Percentiles rank a stretch among this genome's conserved stretches.
Evolutionary conservation across 257 asterid species (phyloP).

Genomic region (Catharanthus roseus): DNA sequence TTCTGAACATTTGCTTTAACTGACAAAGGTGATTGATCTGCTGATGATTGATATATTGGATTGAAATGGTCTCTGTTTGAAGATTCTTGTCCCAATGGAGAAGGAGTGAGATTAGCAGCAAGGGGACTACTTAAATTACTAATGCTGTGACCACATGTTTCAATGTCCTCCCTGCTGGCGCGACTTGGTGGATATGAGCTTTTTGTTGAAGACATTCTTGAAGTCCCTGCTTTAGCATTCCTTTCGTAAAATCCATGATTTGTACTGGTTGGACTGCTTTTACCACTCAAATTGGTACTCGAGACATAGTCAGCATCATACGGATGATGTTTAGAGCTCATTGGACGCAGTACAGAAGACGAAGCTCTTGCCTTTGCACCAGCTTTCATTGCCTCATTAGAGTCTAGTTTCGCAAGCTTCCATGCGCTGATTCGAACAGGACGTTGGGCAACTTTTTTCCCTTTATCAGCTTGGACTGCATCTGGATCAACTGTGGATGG

Average conservation of each 20-base stretch:
- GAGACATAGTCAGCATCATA: constrained; percentile 55
- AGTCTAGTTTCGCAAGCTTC: constrained; percentile 89
- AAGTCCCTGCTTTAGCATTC: constrained; percentile 48
- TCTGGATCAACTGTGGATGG: constrained; percentile 97
- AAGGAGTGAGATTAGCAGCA: constrained; percentile 45
- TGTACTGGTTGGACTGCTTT: constrained; percentile 69
- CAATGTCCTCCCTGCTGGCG: constrained; percentile 75
- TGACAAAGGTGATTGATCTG: constrained; percentile 51
- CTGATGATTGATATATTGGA: constrained; percentile 55
- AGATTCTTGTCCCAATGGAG: constrained; percentile 39
- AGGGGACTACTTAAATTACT: constrained; percentile 88
- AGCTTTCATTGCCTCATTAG: constrained; percentile 80
- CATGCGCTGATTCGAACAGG: constrained; percentile 87
- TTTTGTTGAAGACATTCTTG: constrained; percentile 55
- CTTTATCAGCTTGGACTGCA: constrained; percentile 47
- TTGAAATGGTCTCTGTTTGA: constrained; percentile 55
- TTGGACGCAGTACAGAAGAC: constrained; percentile 78
- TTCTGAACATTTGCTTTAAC: constrained; percentile 25
- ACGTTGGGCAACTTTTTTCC: constrained; percentile 56
- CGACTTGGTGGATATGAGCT: constrained; percentile 76
- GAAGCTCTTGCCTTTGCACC: constrained; percentile 95
- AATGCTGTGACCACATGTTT: constrained; percentile 55
- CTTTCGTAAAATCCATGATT: constrained; percentile 51
- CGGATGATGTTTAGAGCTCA: constrained; percentile 49
- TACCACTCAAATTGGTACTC: constrained; percentile 57